Conservation (phyloP, 2,329 filamentous ascomycete genomes). For the Clonostachys rhizophaga region DNA sequence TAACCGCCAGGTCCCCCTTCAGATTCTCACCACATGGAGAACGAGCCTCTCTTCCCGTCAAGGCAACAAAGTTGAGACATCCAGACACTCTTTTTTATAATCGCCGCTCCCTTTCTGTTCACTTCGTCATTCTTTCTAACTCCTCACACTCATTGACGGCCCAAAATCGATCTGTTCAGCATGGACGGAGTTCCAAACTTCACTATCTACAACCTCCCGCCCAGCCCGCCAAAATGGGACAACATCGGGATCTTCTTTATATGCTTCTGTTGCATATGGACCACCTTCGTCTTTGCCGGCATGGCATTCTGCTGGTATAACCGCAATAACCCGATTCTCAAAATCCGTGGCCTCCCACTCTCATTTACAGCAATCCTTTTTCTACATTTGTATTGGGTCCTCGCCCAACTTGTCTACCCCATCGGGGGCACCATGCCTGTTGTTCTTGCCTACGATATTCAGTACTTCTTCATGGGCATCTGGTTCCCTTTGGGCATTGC, state of each 20-base stretch:
- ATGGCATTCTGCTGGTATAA: constrained; percentile 25
- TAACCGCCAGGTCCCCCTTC: no score
- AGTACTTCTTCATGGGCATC: constrained; percentile 57
- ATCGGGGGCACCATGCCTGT: constrained; percentile 32
- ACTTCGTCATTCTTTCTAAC: no score
- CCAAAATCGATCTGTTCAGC: no score
- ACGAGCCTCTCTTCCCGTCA: no score
- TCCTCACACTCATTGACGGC: no score
- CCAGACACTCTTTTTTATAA: no score
- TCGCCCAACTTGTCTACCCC: constrained; percentile 35
- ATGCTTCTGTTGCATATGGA: constrained; percentile 16
- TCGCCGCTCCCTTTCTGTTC: no score
- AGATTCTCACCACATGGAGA: no score
- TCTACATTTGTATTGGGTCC: constrained; percentile 30
- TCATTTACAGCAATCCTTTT: constrained; percentile 27
- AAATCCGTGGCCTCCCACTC: constrained; percentile 28
- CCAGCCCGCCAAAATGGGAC: constrained; percentile 15
- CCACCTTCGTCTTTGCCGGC: constrained; percentile 20
- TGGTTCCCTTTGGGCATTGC: constrained; percentile 54
- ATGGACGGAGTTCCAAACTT: not conserved
- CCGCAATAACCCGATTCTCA: constrained; percentile 24
- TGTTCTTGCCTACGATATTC: constrained; percentile 36
- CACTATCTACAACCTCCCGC: constrained; percentile 20
- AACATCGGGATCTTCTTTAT: constrained; percentile 19
- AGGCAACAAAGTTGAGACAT: no score